Evolutionary conservation across 768 basidiomycete genomes (phyloP).

Genomic region (Russula sp.): DNA sequence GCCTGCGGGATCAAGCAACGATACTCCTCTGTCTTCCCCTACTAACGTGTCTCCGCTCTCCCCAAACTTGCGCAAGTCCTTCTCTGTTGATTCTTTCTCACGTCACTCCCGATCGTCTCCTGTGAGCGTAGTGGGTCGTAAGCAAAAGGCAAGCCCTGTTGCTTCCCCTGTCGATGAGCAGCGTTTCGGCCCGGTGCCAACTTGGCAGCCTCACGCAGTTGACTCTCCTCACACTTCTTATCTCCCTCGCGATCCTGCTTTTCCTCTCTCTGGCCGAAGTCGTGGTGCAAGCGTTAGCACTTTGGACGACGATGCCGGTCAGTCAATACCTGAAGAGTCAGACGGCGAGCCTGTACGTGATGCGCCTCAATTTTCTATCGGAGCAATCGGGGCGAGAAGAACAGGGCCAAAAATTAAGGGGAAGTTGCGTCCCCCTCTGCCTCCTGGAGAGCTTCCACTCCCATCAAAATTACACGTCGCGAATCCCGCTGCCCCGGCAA

Average conservation of each 20-base stretch:
- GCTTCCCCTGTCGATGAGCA: conserved; percentile 2
- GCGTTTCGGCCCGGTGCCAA: neutral
- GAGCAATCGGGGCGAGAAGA: conserved; percentile 1
- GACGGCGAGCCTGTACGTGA: conserved; percentile 47
- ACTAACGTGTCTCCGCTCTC: conserved; percentile 26
- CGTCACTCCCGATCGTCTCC: conserved; percentile 31
- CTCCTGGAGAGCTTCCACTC: conserved; percentile 28
- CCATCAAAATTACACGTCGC: conserved; percentile 24
- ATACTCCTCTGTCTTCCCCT: conserved; percentile 23
- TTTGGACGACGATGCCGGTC: conserved; percentile 35
- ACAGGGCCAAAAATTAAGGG: conserved; percentile 21
- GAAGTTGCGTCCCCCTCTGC: conserved; percentile 29
- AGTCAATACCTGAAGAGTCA: conserved; percentile 37
- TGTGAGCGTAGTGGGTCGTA: conserved; percentile 22
- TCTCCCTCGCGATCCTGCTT: conserved; percentile 33
- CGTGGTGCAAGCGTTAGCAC: conserved; percentile 53
- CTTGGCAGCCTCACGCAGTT: conserved; percentile 14
- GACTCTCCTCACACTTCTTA: conserved; percentile 28
- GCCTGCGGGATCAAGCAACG: conserved; percentile 21
- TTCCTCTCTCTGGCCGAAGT: conserved; percentile 35
- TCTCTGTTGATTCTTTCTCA: conserved; percentile 73
- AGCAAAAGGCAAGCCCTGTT: neutral
- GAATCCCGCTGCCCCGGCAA: neutral
- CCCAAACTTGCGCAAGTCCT: conserved; percentile 57
- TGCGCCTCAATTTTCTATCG: neutral